Evolutionary conservation across 805 yeast species (phyloP).

Genomic region (Myxozyma geophila): DNA sequence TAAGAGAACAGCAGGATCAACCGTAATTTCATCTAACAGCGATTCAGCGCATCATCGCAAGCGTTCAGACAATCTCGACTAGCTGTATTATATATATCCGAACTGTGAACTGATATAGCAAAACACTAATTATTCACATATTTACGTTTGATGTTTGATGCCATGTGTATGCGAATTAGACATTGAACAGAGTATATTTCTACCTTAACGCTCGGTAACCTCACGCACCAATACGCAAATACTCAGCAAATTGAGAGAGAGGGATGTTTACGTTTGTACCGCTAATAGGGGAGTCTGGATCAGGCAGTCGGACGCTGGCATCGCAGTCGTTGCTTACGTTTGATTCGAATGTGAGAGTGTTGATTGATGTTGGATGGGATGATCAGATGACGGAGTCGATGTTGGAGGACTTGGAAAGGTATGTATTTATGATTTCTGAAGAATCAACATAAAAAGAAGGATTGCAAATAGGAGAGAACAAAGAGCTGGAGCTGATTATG

Average conservation of each 20-base stretch:
- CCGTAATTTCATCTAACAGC: no score
- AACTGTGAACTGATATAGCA: no score
- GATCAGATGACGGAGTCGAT: conserved; percentile 31
- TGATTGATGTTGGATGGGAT: conserved; percentile 51
- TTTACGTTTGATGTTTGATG: no score
- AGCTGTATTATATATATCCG: no score
- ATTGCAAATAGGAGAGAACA: not conserved
- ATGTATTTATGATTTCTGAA: not conserved
- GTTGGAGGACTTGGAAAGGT: conserved; percentile 28
- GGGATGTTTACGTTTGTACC: conserved; percentile 46
- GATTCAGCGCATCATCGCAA: no score
- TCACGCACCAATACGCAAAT: no score
- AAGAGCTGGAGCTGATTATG: not conserved
- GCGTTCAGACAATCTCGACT: no score
- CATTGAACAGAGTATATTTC: no score
- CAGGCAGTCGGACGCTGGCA: conserved; percentile 30
- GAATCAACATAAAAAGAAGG: not conserved
- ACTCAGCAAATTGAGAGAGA: not conserved
- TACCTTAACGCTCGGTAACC: no score
- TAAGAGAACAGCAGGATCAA: no score
- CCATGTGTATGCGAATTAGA: no score
- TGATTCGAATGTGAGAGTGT: conserved; percentile 42
- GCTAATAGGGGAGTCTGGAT: conserved; percentile 34
- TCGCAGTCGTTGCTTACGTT: conserved; percentile 45
- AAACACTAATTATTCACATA: no score